Evolutionary conservation across 2,329 filamentous ascomycete species (phyloP).

Genomic region (Stagonosporopsis chrysanthemi): DNA sequence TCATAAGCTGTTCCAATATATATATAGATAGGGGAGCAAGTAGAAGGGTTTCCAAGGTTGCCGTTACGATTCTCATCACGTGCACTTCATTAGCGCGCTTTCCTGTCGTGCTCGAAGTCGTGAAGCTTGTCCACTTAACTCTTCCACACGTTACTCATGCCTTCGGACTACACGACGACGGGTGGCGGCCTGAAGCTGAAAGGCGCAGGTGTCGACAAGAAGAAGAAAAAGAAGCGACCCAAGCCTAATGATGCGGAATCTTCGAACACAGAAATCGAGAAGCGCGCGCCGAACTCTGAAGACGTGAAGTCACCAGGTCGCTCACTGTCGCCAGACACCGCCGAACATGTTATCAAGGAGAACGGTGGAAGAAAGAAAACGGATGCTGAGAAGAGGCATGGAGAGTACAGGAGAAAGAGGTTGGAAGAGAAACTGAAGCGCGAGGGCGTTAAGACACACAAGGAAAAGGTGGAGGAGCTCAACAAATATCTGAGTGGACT

Average conservation of each 20-base stretch:
- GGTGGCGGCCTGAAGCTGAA: conserved; percentile 85
- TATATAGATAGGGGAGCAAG: too few relatives aligned
- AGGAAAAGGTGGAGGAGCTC: conserved; percentile 92
- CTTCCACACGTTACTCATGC: conserved; percentile 59
- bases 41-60: background rate
- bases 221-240: conserved; percentile 61
- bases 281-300: conserved; percentile 30
- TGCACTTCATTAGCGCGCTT: background rate
- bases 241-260: conserved; percentile 41
- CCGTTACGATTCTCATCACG: background rate
- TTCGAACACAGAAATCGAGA: conserved; percentile 22
- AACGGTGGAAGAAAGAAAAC: conserved; percentile 68
- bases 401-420: conserved; percentile 81
- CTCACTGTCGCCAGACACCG: conserved; percentile 45
- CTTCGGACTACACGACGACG: conserved; percentile 73
- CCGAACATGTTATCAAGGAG: conserved; percentile 36
- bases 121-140: background rate
- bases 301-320: conserved; percentile 33
- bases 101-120: background rate
- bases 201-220: conserved; percentile 74
- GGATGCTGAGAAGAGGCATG: conserved; percentile 80
- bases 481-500: conserved; percentile 91
- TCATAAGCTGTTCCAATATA: background rate
- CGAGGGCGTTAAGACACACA: conserved; percentile 94
- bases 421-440: conserved; percentile 81